Evolutionary conservation across 306 rosid species (phyloP).

Genomic region (Purshia tridentata): DNA sequence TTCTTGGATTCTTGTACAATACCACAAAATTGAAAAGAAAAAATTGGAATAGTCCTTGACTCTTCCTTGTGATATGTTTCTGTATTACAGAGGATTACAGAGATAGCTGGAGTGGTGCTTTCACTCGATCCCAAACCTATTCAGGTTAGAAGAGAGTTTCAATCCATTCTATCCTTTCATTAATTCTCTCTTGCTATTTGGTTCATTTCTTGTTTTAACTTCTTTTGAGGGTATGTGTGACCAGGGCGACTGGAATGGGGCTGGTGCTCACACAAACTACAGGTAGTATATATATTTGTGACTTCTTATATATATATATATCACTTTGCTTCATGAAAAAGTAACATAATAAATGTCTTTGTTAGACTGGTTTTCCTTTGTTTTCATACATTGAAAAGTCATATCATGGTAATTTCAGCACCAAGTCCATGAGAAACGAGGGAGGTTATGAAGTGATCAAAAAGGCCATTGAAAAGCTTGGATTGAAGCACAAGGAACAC

Average conservation of each 20-base stretch:
- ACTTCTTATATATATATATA: too few relatives aligned
- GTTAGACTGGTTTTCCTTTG: too few relatives aligned
- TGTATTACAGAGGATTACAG: slow-evolving; percentile 12
- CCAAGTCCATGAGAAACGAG: slow-evolving; percentile 56
- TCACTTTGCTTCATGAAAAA: too few relatives aligned
- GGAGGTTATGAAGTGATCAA: slow-evolving; percentile 62
- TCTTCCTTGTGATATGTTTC: neutral
- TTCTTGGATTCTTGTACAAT: too few relatives aligned
- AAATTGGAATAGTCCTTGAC: neutral
- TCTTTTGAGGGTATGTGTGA: neutral
- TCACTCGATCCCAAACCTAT: slow-evolving; percentile 24
- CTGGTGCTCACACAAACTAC: slow-evolving; percentile 22
- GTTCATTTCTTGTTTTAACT: neutral
- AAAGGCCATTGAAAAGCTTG: slow-evolving; percentile 54
- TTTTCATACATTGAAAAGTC: too few relatives aligned
- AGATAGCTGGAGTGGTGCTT: slow-evolving; percentile 18
- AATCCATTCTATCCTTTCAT: neutral
- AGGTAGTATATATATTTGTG: neutral
- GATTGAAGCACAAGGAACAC: slow-evolving; percentile 62
- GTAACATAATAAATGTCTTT: too few relatives aligned
- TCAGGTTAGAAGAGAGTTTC: neutral
- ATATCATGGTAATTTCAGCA: slow-evolving; percentile 33
- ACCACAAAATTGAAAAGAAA: too few relatives aligned
- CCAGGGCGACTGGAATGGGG: slow-evolving; percentile 21
- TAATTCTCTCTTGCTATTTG: neutral